phyloP scores from a whole-genome alignment of 768 basidiomycete species.

The Leccinum broughii region DNA sequence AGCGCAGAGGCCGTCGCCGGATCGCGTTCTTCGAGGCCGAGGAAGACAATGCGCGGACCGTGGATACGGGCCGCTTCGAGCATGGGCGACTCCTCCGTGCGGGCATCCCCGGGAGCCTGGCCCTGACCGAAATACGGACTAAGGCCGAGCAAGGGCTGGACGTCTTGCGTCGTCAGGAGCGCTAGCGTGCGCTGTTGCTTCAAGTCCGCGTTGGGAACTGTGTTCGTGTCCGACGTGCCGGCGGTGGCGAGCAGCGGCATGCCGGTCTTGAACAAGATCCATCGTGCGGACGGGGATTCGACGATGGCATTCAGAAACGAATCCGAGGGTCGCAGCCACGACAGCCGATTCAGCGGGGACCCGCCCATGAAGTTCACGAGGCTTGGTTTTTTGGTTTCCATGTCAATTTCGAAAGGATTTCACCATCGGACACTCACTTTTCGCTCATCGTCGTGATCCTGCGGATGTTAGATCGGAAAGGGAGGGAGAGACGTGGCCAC shows the following conservation, averaged over 20 bases:
- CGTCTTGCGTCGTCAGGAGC: constrained; percentile 57
- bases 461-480: constrained; percentile 1
- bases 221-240: constrained; percentile 23
- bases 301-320: constrained; percentile 75
- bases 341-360: constrained; percentile 77
- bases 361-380: constrained; percentile 53
- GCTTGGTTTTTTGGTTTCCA: constrained; percentile 28
- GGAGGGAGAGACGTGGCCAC: constrained; percentile 2
- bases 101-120: constrained; percentile 40
- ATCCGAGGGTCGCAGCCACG: constrained; percentile 76
- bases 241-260: constrained; percentile 59
- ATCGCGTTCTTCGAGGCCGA: constrained; percentile 70
- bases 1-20: constrained; percentile 48
- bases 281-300: constrained; percentile 57
- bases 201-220: background rate
- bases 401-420: background rate
- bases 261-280: constrained; percentile 76
- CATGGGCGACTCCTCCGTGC: constrained; percentile 26
- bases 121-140: constrained; percentile 75
- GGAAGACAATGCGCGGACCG: constrained; percentile 67
- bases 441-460: constrained; percentile 30
- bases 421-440: constrained; percentile 24
- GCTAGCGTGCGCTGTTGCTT: constrained; percentile 40
- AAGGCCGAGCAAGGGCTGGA: constrained; percentile 64
- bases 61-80: constrained; percentile 62